Evolutionary conservation across 2,329 filamentous ascomycete species (phyloP).

Genomic region (Berkeleyomyces rouxiae): DNA sequence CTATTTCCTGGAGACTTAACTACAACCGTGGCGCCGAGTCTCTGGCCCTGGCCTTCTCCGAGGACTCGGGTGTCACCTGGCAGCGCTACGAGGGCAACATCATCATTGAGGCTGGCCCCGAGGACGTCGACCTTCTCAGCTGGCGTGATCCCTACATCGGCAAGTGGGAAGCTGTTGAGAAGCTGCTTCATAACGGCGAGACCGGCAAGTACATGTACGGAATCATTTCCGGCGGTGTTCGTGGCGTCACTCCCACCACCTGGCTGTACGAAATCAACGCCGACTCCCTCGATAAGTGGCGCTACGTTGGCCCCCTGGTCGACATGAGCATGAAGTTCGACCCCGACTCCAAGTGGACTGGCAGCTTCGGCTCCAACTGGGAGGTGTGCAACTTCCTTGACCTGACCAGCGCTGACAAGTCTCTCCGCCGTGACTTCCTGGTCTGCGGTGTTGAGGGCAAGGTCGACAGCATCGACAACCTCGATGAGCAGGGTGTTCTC

Average conservation of each 20-base stretch:
- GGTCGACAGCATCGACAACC: background rate
- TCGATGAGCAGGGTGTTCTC: background rate
- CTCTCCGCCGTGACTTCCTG: slow-evolving; percentile 6
- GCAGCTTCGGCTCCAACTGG: slow-evolving; percentile 9
- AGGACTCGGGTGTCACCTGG: slow-evolving; percentile 20
- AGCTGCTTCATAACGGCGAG: slow-evolving; percentile 12
- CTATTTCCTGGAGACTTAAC: slow-evolving; percentile 29
- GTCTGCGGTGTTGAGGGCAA: slow-evolving; percentile 10
- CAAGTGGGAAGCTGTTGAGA: slow-evolving; percentile 15
- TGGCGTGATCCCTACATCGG: slow-evolving; percentile 19
- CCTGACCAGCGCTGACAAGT: background rate
- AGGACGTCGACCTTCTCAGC: slow-evolving; percentile 15
- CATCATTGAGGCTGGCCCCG: slow-evolving; percentile 15
- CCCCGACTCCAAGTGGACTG: slow-evolving; percentile 10
- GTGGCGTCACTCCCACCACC: slow-evolving; percentile 15
- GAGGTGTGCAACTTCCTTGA: slow-evolving; percentile 12
- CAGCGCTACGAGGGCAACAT: slow-evolving; percentile 16
- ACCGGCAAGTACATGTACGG: slow-evolving; percentile 22
- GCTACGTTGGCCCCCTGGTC: slow-evolving; percentile 14
- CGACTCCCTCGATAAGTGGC: slow-evolving; percentile 15
- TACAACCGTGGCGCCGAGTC: slow-evolving; percentile 31
- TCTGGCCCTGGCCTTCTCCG: slow-evolving; percentile 27
- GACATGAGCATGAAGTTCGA: slow-evolving; percentile 5
- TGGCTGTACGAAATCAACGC: slow-evolving; percentile 16
- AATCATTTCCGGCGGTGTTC: slow-evolving; percentile 23